phyloP scores from a whole-genome alignment of 768 basidiomycete genomes.

The Phylloporus arenicola region DNA sequence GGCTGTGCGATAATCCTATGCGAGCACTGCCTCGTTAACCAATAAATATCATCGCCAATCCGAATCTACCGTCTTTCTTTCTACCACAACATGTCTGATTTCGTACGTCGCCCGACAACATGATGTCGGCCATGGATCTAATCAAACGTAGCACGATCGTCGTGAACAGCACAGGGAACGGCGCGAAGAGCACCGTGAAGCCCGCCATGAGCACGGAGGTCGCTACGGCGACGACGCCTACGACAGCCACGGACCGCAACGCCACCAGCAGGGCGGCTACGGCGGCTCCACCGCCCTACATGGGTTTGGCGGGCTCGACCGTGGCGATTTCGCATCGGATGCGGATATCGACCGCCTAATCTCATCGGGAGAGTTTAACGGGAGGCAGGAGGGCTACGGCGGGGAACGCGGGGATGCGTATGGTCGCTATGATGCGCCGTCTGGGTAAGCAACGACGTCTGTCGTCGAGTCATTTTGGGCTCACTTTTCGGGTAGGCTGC shows the following conservation, averaged over 20 bases:
- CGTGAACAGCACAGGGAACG: conserved; percentile 11
- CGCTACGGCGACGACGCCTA: neutral
- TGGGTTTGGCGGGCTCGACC: conserved; percentile 15
- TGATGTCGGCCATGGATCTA: neutral
- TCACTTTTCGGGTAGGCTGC: neutral
- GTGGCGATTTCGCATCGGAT: conserved; percentile 28
- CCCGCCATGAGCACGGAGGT: neutral
- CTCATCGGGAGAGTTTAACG: conserved; percentile 9
- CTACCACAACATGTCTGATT: conserved; percentile 11
- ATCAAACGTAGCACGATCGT: neutral
- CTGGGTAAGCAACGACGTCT: conserved; percentile 10
- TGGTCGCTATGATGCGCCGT: neutral
- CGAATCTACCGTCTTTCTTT: neutral
- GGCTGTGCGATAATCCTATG: neutral
- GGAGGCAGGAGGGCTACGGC: neutral
- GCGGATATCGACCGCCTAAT: conserved; percentile 23
- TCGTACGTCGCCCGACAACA: neutral
- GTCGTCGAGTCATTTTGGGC: neutral
- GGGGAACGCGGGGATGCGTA: neutral
- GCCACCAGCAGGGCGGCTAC: neutral
- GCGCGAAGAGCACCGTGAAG: conserved; percentile 9
- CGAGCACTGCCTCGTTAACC: neutral
- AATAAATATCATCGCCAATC: neutral
- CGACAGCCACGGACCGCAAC: neutral
- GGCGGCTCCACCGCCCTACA: conserved; percentile 1